These are phyloP conservation scores for Gypsophila paniculata DNA, from an alignment of 179 eudicot species.

Conservation along the genomic window DNA sequence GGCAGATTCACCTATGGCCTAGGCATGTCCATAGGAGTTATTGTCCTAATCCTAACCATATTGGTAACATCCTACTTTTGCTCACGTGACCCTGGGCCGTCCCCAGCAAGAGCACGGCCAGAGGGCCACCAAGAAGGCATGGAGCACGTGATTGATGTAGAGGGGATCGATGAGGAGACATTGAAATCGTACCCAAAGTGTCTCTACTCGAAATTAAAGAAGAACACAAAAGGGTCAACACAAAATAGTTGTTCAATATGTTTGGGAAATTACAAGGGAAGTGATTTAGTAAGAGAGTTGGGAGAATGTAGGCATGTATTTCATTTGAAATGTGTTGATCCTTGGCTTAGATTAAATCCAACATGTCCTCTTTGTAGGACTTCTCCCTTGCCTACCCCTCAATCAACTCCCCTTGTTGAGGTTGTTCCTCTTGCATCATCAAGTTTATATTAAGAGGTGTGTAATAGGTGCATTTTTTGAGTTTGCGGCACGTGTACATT, in stretches of 20 bases:
- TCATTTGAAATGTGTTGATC: constrained; percentile 60
- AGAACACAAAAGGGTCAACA: constrained; percentile 31
- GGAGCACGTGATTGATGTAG: constrained; percentile 30
- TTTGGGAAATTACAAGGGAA: constrained; percentile 49
- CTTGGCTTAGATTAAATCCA: constrained; percentile 59
- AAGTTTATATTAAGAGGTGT: background rate
- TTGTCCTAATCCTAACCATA: constrained; percentile 71
- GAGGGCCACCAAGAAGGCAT: background rate
- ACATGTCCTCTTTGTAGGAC: constrained; percentile 70
- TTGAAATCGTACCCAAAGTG: constrained; percentile 58
- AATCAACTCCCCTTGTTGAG: constrained; percentile 54
- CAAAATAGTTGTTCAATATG: constrained; percentile 61
- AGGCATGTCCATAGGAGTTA: constrained; percentile 69
- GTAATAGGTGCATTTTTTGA: background rate
- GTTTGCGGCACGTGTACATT: background rate
- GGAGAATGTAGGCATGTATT: constrained; percentile 62
- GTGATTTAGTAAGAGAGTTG: constrained; percentile 44
- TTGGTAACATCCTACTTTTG: constrained; percentile 79
- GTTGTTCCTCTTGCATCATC: constrained; percentile 40
- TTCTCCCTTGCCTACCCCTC: constrained; percentile 63
- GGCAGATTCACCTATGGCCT: constrained; percentile 74
- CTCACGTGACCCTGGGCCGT: constrained; percentile 30
- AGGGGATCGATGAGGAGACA: constrained; percentile 73
- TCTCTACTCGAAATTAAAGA: constrained; percentile 39
- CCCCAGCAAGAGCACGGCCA: background rate